These are phyloP conservation scores for Microsporum canis DNA, from an alignment of 2,329 filamentous ascomycete genomes.

Conservation along the genomic window DNA sequence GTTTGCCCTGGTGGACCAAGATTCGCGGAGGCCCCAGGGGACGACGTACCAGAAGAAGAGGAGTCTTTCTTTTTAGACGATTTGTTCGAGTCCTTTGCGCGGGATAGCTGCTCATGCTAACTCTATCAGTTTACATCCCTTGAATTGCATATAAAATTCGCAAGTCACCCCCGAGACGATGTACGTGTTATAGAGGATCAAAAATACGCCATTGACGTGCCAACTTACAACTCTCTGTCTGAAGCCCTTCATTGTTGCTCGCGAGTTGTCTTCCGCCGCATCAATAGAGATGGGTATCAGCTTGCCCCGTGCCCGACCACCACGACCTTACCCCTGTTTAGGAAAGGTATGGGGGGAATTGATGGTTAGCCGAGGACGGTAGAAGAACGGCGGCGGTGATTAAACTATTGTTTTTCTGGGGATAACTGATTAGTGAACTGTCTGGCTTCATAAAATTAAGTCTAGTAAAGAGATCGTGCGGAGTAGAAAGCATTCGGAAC, in stretches of 20 bases:
- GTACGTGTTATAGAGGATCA: constrained; percentile 13
- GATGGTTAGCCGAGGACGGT: neutral
- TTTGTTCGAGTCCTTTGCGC: constrained; percentile 78
- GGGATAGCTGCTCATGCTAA: constrained; percentile 73
- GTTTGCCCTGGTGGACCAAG: constrained; percentile 21
- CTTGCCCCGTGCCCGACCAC: constrained; percentile 8
- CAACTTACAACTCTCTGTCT: constrained; percentile 87
- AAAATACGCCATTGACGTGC: constrained; percentile 15
- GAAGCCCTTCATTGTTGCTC: constrained; percentile 82
- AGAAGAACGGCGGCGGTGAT: neutral
- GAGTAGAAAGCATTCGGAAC: neutral
- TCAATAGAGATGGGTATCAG: constrained; percentile 7
- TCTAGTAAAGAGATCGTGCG: neutral
- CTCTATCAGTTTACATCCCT: constrained; percentile 19
- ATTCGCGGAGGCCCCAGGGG: constrained; percentile 50
- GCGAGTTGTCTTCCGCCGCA: constrained; percentile 19
- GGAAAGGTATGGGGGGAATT: constrained; percentile 1
- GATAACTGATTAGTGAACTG: neutral
- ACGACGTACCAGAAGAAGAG: constrained; percentile 56
- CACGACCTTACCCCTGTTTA: constrained; percentile 10
- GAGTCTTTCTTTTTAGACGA: constrained; percentile 55
- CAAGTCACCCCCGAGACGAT: constrained; percentile 12
- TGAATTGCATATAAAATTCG: constrained; percentile 6
- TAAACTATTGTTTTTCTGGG: neutral
- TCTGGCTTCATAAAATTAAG: neutral